Evolutionary conservation across 805 yeast genomes (phyloP), one percentile per base, ranked within the genome.

Genomic region (Cephaloascus albidus): DNA sequence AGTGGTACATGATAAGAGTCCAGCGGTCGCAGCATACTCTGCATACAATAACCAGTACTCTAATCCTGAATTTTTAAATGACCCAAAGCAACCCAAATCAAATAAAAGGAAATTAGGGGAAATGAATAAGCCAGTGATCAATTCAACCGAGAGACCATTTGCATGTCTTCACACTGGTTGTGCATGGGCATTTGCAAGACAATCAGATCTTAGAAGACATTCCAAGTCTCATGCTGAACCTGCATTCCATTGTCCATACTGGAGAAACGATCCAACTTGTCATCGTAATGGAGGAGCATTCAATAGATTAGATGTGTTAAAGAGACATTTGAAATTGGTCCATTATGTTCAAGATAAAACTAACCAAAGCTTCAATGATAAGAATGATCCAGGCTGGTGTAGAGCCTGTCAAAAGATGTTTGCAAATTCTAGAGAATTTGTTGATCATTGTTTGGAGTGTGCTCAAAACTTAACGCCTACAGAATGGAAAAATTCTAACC

Each of bases 271-370:
- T 47, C 77, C 81, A 3, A 73, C 83, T 4, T 83, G 89, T 53
- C 93, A 83, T 55, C 67, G 83, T 40, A 81, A 81, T 46, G 85
- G 83, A 17, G 89, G 90, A 14, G 74, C 85, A 0, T 84, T 84
- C 58, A 78, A 76, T 49, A 65, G 93, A 35, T 58, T 81, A 43
- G 93, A 84, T 51, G 89, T 84, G 23, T 61, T 83, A 45, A 83
- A 83, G 47, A 67, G 93, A 35, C 93, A 84, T 56, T 60, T 84
- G 40, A 67, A 74, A 38, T 64, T 83, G 33, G 86, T 83, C 34
- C 93, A 84, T 57, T 79, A 69, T 52, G 77, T 75, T 26, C 76
- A 65, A 38, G 74, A 68, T 44, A 60, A 60, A 33, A 17, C 19
- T 30, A 15, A 10, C 54, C 43, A 54, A 52, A 15, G 15, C 23